Evolutionary conservation across 345 rosid genomes (phyloP).

Genomic region (Passiflora organensis): DNA sequence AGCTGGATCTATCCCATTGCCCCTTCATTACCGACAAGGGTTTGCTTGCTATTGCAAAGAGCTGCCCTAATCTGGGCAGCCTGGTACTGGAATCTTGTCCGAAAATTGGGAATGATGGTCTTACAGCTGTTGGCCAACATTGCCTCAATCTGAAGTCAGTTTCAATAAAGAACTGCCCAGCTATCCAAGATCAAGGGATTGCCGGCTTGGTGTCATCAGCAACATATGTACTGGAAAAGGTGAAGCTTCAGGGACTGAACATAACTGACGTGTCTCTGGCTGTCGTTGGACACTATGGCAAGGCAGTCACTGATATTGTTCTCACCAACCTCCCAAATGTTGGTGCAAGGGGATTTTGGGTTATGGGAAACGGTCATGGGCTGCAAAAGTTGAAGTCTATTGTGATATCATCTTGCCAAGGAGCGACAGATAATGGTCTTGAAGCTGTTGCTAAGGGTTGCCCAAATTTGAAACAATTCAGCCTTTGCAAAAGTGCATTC

Average conservation of each 20-base stretch:
- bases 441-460: constrained; percentile 78
- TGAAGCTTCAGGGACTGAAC: constrained; percentile 72
- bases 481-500: constrained; percentile 46
- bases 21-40: constrained; percentile 55
- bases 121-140: constrained; percentile 54
- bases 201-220: constrained; percentile 50
- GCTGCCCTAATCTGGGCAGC: constrained; percentile 67
- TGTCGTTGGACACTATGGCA: constrained; percentile 84
- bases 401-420: constrained; percentile 57
- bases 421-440: constrained; percentile 69
- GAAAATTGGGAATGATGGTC: constrained; percentile 65
- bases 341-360: constrained; percentile 90
- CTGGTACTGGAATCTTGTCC: constrained; percentile 68
- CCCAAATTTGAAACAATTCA: constrained; percentile 63
- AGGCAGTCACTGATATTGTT: constrained; percentile 55
- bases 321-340: constrained; percentile 58
- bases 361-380: constrained; percentile 84
- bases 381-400: constrained; percentile 72
- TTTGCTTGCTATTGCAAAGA: constrained; percentile 57
- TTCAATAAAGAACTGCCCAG: constrained; percentile 66
- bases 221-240: constrained; percentile 41
- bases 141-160: constrained; percentile 69
- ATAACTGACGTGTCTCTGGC: constrained; percentile 81
- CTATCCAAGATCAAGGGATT: constrained; percentile 86
- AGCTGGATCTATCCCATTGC: constrained; percentile 72